These are phyloP conservation scores for Wickerhamiella australiensis DNA, from an alignment of 805 yeast species.

Conservation along the genomic window DNA sequence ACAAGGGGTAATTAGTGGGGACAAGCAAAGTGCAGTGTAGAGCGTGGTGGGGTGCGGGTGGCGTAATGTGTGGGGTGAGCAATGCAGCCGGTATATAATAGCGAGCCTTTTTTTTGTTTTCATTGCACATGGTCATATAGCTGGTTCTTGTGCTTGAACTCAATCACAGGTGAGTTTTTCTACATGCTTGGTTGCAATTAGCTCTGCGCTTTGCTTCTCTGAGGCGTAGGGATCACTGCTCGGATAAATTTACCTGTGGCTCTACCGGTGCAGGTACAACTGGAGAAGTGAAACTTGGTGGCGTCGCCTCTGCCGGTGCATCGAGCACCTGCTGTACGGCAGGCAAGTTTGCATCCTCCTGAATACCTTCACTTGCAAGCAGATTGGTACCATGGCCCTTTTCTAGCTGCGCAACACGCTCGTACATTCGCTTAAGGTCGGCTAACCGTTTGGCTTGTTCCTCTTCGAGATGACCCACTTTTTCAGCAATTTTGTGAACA, in stretches of 20 bases:
- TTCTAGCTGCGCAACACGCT: background rate
- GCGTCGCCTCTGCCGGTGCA: background rate
- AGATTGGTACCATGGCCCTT: background rate
- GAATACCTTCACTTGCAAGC: background rate
- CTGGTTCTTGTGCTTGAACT: too few species aligned
- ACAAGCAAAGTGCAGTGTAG: too few species aligned
- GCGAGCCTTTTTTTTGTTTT: too few species aligned
- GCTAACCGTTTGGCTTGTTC: slow-evolving; percentile 3
- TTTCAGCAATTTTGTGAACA: background rate
- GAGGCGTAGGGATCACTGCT: background rate
- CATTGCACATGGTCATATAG: too few species aligned
- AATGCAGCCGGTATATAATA: too few species aligned
- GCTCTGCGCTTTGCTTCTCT: too few species aligned
- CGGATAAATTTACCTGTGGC: background rate
- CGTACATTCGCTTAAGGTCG: background rate
- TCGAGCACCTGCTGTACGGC: background rate
- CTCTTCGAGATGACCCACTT: background rate
- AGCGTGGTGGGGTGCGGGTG: background rate
- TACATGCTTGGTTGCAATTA: too few species aligned
- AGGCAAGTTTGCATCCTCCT: background rate
- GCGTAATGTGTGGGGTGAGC: background rate
- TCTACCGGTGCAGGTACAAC: background rate
- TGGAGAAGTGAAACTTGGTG: background rate
- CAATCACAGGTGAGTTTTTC: too few species aligned
- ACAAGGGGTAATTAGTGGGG: too few species aligned